A percentile compares a stretch with the other conserved stretches of the same genome.
Evolutionary conservation across 2,329 filamentous ascomycete genomes (phyloP).

Genomic region (Pseudonectria buxi): DNA sequence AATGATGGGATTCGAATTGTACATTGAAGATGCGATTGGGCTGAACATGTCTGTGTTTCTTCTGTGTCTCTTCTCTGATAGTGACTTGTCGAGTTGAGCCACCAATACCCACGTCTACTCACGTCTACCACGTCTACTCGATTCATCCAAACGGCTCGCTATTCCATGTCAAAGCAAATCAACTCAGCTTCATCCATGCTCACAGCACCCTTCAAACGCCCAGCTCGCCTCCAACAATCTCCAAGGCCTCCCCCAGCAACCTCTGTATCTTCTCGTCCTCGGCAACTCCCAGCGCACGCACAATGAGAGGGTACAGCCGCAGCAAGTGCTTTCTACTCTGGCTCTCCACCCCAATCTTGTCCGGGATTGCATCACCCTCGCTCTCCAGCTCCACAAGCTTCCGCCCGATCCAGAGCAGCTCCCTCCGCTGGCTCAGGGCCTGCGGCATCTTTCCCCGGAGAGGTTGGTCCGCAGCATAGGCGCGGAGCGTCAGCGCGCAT

Average conservation of each 20-base stretch:
- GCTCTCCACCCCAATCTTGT: slow-evolving; percentile 42
- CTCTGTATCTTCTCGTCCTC: slow-evolving; percentile 55
- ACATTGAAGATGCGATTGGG: too few relatives aligned
- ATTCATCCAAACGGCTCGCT: too few relatives aligned
- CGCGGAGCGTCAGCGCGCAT: slow-evolving; percentile 70
- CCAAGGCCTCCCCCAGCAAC: slow-evolving; percentile 53
- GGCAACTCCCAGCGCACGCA: slow-evolving; percentile 50
- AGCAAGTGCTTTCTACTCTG: slow-evolving; percentile 67
- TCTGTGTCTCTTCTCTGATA: too few relatives aligned
- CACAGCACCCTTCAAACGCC: slow-evolving; percentile 16
- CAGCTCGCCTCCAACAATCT: slow-evolving; percentile 52
- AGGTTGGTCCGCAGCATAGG: slow-evolving; percentile 87
- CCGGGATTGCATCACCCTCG: slow-evolving; percentile 63
- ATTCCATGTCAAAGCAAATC: too few relatives aligned
- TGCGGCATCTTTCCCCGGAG: slow-evolving; percentile 84
- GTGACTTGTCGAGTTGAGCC: too few relatives aligned
- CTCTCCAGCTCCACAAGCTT: slow-evolving; percentile 61
- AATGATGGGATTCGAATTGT: too few relatives aligned
- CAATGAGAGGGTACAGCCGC: slow-evolving; percentile 71
- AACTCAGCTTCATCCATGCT: too few relatives aligned
- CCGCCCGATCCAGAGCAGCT: slow-evolving; percentile 65
- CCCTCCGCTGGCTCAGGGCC: slow-evolving; percentile 71
- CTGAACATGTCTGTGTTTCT: too few relatives aligned
- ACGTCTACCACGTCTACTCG: too few relatives aligned
- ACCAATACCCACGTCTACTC: not conserved